Evolutionary conservation across 257 asterid species (phyloP).

Genomic region (Nicotiana paniculata): DNA sequence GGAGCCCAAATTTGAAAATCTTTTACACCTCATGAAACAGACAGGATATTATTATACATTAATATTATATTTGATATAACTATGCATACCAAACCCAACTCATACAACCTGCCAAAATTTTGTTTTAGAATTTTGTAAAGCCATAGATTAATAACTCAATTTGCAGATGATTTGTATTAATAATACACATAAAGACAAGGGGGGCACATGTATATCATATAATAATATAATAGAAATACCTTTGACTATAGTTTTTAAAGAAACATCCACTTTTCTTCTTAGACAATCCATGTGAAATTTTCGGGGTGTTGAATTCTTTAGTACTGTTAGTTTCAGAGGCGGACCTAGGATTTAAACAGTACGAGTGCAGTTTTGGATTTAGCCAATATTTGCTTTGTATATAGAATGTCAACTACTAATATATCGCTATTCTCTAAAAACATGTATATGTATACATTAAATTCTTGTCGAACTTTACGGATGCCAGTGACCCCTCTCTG

Average conservation of each 20-base stretch:
- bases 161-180: neutral
- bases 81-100: neutral
- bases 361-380: too few relatives aligned
- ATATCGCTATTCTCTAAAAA: too few relatives aligned
- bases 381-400: too few relatives aligned
- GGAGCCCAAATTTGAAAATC: neutral
- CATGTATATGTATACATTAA: too few relatives aligned
- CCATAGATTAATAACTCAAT: neutral
- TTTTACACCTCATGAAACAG: neutral
- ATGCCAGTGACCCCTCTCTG: too few relatives aligned
- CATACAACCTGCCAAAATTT: neutral
- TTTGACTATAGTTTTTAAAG: neutral
- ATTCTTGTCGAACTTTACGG: too few relatives aligned
- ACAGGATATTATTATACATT: neutral
- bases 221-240: neutral
- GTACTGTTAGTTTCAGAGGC: neutral
- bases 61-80: neutral
- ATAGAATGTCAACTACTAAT: too few relatives aligned
- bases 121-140: neutral
- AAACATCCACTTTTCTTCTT: neutral
- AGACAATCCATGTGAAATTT: too few relatives aligned
- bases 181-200: neutral
- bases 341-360: too few relatives aligned
- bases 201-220: neutral
- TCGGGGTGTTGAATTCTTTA: neutral